Evolutionary conservation across 805 yeast genomes (phyloP).

Genomic region (Blastobotrys parvus): DNA sequence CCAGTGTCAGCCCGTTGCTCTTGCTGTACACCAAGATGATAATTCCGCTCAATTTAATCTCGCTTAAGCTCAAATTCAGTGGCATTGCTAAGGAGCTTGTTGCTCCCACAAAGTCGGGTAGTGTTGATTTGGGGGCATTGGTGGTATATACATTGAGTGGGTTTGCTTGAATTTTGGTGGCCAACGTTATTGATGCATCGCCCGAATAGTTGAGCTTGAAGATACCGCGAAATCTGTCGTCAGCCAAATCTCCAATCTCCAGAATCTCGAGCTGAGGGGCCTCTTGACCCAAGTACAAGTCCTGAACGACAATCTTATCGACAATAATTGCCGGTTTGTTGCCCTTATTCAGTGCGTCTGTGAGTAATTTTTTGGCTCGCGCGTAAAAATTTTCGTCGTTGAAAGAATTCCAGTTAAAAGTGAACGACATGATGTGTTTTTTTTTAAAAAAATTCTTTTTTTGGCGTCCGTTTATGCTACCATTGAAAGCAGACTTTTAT

Average conservation of each 20-base stretch:
- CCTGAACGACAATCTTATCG: conserved; percentile 50
- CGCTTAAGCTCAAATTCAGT: conserved; percentile 62
- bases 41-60: conserved; percentile 67
- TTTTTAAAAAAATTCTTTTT: conserved; percentile 37
- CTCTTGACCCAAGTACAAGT: conserved; percentile 61
- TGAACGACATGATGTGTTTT: conserved; percentile 47
- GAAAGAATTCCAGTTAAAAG: conserved; percentile 71
- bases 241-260: conserved; percentile 67
- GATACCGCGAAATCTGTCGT: conserved; percentile 44
- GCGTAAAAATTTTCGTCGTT: conserved; percentile 55
- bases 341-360: conserved; percentile 28
- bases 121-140: conserved; percentile 42
- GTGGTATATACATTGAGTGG: conserved; percentile 58
- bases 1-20: conserved; percentile 75
- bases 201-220: conserved; percentile 67
- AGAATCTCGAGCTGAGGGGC: conserved; percentile 68
- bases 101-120: conserved; percentile 60
- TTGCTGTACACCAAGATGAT: conserved; percentile 78
- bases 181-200: conserved; percentile 61
- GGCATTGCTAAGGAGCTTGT: conserved; percentile 69
- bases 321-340: conserved; percentile 29
- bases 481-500: no score
- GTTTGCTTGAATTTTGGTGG: conserved; percentile 76
- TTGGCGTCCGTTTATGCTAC: no score
- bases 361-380: conserved; percentile 42